Conservation (phyloP, 2,329 filamentous ascomycete species). For the Biscogniauxia marginata region DNA sequence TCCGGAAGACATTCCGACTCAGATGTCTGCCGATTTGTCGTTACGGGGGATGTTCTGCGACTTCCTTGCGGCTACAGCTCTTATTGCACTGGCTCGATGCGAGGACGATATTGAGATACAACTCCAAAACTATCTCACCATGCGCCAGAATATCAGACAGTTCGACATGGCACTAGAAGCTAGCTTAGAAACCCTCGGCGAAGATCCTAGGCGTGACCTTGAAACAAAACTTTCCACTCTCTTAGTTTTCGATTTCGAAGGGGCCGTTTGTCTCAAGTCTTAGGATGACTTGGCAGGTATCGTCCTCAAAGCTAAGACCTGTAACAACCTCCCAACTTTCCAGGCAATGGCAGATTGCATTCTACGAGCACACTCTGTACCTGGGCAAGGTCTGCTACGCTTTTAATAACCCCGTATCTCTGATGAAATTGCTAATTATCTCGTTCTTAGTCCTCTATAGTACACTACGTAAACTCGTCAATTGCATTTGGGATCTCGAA, state of each 20-base stretch:
- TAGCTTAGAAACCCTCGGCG: conserved; percentile 39
- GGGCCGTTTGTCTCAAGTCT: conserved; percentile 60
- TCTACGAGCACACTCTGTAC: conserved; percentile 49
- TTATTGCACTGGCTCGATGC: conserved; percentile 51
- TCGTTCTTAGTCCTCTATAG: conserved; percentile 45
- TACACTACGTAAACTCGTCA: conserved; percentile 66
- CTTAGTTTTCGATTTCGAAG: conserved; percentile 78
- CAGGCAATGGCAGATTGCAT: conserved; percentile 67
- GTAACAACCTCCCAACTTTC: conserved; percentile 46
- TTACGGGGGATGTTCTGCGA: conserved; percentile 67
- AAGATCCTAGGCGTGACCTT: conserved; percentile 51
- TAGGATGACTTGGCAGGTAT: conserved; percentile 66
- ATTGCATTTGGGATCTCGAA: conserved; percentile 60
- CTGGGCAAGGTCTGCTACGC: conserved; percentile 45
- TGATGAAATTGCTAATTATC: neutral
- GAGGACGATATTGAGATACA: conserved; percentile 50
- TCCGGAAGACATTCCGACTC: conserved; percentile 43
- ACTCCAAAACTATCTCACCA: conserved; percentile 60
- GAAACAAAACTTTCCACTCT: conserved; percentile 63
- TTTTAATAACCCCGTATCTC: neutral
- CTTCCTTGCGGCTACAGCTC: conserved; percentile 59
- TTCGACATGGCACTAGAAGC: conserved; percentile 52
- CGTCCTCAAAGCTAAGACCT: conserved; percentile 50
- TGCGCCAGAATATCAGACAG: conserved; percentile 57
- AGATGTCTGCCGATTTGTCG: conserved; percentile 46